phyloP scores from a whole-genome alignment of 176 grass and related monocot genomes.

The Triticum urartu region DNA sequence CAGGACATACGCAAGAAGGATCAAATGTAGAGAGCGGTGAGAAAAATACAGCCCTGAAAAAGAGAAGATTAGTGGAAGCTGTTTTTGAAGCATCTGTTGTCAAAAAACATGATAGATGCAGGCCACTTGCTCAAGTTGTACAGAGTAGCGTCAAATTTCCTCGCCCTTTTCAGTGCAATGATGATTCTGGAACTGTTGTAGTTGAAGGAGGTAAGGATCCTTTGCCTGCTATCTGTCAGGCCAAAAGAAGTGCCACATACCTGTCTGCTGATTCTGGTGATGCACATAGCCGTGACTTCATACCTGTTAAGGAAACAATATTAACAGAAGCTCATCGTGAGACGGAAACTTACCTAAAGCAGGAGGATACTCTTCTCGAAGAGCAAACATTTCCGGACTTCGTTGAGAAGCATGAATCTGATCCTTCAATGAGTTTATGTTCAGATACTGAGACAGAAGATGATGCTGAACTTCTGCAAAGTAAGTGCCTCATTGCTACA shows the following conservation, averaged over 20 bases:
- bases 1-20: conserved; percentile 24
- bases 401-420: conserved; percentile 38
- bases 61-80: conserved; percentile 45
- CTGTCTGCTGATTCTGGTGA: conserved; percentile 50
- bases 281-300: conserved; percentile 33
- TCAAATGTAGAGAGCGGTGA: conserved; percentile 3
- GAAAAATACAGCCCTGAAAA: conserved; percentile 33
- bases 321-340: conserved; percentile 30
- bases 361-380: conserved; percentile 34
- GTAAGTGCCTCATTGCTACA: conserved; percentile 16
- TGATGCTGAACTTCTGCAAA: conserved; percentile 45
- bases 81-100: conserved; percentile 48
- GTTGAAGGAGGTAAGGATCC: conserved; percentile 36
- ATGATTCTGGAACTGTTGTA: conserved; percentile 31
- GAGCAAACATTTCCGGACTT: conserved; percentile 47
- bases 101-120: conserved; percentile 68
- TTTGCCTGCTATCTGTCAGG: conserved; percentile 15
- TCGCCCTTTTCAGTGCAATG: conserved; percentile 35
- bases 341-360: conserved; percentile 36
- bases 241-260: conserved; percentile 39
- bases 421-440: conserved; percentile 50
- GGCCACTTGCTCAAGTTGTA: conserved; percentile 57
- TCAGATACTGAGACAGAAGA: conserved; percentile 65
- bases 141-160: conserved; percentile 50
- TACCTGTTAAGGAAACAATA: conserved; percentile 36